phyloP scores from a whole-genome alignment of 2,329 filamentous ascomycete species.

The Amylocarpus encephaloides region DNA sequence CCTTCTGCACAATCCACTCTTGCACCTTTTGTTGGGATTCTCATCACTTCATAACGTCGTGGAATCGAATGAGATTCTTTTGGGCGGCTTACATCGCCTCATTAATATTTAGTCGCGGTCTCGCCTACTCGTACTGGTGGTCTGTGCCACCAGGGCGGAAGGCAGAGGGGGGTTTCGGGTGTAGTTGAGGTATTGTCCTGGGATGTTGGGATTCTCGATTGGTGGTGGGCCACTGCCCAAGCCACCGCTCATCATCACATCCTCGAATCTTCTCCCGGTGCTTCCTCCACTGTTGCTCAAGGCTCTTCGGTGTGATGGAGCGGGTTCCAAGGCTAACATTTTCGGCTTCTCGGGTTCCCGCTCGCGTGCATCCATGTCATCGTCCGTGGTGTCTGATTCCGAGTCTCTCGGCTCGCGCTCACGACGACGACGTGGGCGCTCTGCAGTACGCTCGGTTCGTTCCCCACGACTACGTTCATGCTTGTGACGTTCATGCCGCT shows the following conservation, averaged over 20 bases:
- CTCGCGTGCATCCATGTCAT: slow-evolving; percentile 18
- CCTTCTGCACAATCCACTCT: too few species aligned
- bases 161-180: slow-evolving; percentile 15
- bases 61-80: too few species aligned
- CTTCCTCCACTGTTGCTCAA: slow-evolving; percentile 1
- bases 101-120: slow-evolving; percentile 1
- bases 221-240: slow-evolving; percentile 13
- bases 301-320: slow-evolving; percentile 17
- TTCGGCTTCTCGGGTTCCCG: slow-evolving; percentile 15
- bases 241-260: slow-evolving; percentile 28
- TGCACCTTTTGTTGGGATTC: too few species aligned
- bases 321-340: slow-evolving; percentile 17
- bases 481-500: slow-evolving; percentile 30
- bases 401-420: slow-evolving; percentile 8
- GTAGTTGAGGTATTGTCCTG: slow-evolving; percentile 19
- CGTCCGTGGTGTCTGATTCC: slow-evolving; percentile 9
- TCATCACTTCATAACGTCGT: neutral
- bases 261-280: slow-evolving; percentile 10
- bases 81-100: too few species aligned
- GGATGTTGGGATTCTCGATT: slow-evolving; percentile 13
- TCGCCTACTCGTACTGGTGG: neutral
- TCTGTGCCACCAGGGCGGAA: neutral
- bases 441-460: slow-evolving; percentile 3
- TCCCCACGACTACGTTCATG: slow-evolving; percentile 22
- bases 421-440: slow-evolving; percentile 14